These are phyloP conservation scores for Tetratostichococcus sp. DNA, from an alignment of 139 green algal genomes.

Conservation along the genomic window DNA sequence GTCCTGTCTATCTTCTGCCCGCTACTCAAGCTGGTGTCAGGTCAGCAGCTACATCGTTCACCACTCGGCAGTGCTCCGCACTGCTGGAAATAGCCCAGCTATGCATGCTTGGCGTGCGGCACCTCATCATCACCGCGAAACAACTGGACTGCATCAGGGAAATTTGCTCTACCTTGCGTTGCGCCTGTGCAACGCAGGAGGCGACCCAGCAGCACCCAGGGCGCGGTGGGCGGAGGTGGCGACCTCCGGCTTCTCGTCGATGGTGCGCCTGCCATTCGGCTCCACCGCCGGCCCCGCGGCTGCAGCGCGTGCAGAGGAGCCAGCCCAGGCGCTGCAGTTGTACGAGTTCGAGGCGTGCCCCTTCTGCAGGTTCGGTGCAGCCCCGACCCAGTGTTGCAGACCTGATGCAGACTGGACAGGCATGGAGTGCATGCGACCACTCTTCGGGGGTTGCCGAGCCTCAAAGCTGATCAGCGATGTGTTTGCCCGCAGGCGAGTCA, in stretches of 20 bases:
- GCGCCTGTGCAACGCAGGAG: neutral
- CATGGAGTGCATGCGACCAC: too few species aligned
- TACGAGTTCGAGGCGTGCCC: conserved; percentile 76
- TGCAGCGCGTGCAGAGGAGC: neutral
- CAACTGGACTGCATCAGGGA: too few species aligned
- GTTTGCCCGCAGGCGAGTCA: conserved; percentile 32
- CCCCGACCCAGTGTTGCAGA: neutral
- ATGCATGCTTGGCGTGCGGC: too few species aligned
- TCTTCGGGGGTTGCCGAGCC: too few species aligned
- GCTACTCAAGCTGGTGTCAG: conserved; percentile 12
- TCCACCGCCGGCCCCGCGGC: neutral
- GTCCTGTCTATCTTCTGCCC: conserved; percentile 15
- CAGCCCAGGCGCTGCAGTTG: conserved; percentile 48
- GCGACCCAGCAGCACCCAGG: conserved; percentile 3
- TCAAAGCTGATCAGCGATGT: neutral
- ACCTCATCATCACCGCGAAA: too few species aligned
- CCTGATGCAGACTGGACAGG: neutral
- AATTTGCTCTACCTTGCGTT: too few species aligned
- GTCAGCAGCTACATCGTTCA: neutral
- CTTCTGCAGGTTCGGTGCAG: conserved; percentile 50
- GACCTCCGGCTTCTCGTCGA: conserved; percentile 20
- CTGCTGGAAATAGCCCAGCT: too few species aligned
- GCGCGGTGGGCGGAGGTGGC: conserved; percentile 17
- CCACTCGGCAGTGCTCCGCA: too few species aligned
- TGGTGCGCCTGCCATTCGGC: conserved; percentile 17